Evolutionary conservation across 2,329 filamentous ascomycete species (phyloP).

Genomic region (Daldinia eschscholtzii): DNA sequence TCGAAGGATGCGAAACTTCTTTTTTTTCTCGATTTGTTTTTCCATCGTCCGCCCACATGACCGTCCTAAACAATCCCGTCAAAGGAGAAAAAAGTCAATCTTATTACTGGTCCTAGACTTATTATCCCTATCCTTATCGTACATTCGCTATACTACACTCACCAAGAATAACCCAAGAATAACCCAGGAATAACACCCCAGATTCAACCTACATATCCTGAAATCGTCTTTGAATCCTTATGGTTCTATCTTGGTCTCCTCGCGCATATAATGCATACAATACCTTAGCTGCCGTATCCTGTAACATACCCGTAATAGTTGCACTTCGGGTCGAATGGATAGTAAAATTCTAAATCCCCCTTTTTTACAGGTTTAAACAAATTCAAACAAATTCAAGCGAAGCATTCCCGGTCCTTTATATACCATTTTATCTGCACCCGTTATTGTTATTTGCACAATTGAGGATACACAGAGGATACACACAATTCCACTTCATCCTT

Average conservation of each 20-base stretch:
- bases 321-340: not conserved
- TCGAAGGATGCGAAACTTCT: constrained; percentile 10
- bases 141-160: not conserved
- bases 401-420: not conserved
- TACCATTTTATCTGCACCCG: not conserved
- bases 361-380: not conserved
- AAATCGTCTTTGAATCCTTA: constrained; percentile 15
- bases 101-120: not conserved
- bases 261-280: constrained; percentile 19
- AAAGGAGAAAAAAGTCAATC: not conserved
- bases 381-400: not conserved
- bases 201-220: constrained; percentile 1
- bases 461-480: not conserved
- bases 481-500: constrained; percentile 2
- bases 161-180: constrained; percentile 5
- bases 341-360: not conserved
- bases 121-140: not conserved
- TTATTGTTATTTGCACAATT: not conserved
- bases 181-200: not conserved
- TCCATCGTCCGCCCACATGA: not conserved
- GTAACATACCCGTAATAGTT: constrained; percentile 28
- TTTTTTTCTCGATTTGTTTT: not conserved
- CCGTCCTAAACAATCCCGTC: not conserved
- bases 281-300: constrained; percentile 19
- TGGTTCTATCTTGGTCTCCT: constrained; percentile 25